Conservation (phyloP, 1,139 yeast species). For the Candida glucosophila region DNA sequence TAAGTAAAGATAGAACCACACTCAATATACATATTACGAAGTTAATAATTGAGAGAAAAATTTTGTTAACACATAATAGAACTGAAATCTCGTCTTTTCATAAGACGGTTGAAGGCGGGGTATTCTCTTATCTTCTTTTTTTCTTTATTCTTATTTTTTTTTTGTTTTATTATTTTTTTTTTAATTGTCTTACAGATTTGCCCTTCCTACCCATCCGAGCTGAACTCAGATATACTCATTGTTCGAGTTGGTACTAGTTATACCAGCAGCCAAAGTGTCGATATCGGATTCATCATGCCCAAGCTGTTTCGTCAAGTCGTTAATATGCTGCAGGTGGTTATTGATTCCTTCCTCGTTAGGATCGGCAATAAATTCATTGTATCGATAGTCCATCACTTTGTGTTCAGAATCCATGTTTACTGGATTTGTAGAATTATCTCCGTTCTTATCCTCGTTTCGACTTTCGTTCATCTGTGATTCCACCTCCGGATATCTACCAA, state of each 20-base stretch:
- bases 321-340: conserved; percentile 12
- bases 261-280: conserved; percentile 25
- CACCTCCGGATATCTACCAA: conserved; percentile 3
- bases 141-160: too few relatives aligned
- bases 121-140: too few relatives aligned
- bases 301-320: conserved; percentile 20
- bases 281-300: conserved; percentile 21
- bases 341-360: conserved; percentile 6
- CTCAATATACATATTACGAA: too few relatives aligned
- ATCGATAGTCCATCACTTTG: conserved; percentile 17
- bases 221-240: conserved; percentile 8
- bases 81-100: too few relatives aligned
- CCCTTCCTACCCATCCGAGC: conserved; percentile 2
- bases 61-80: too few relatives aligned
- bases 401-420: conserved; percentile 3
- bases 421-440: conserved; percentile 6
- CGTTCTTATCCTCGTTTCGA: conserved; percentile 2
- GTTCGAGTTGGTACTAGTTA: conserved; percentile 12
- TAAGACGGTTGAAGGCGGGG: too few relatives aligned
- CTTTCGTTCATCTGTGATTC: conserved; percentile 2
- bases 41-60: too few relatives aligned
- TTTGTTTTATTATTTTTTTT: too few relatives aligned
- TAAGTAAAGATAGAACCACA: too few relatives aligned
- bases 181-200: background rate
- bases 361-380: conserved; percentile 22